phyloP scores from a whole-genome alignment of 805 yeast genomes.

The Gaillardinia entomophila region DNA sequence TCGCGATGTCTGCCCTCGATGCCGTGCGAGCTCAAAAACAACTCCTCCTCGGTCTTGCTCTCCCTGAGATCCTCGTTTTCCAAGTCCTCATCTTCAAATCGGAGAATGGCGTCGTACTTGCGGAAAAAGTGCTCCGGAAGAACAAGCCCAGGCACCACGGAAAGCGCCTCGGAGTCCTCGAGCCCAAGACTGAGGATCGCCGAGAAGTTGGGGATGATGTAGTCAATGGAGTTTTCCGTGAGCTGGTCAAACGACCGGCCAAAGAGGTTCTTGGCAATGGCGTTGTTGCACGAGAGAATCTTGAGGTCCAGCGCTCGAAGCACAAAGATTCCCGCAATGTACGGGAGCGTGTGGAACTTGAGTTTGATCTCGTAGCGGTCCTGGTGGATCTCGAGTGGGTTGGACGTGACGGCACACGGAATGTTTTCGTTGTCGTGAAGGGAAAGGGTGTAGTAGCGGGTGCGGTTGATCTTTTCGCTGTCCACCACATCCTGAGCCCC shows the following conservation, averaged over 20 bases:
- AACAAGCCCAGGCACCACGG: constrained; percentile 59
- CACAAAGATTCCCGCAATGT: constrained; percentile 81
- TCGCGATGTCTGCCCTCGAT: constrained; percentile 64
- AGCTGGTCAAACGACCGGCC: constrained; percentile 54
- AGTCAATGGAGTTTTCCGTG: constrained; percentile 40
- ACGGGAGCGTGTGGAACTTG: constrained; percentile 73
- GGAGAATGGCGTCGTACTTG: constrained; percentile 47
- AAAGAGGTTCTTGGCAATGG: constrained; percentile 72
- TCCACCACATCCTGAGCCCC: constrained; percentile 18
- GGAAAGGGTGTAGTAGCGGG: constrained; percentile 56
- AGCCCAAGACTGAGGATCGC: constrained; percentile 38
- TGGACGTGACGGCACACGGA: constrained; percentile 72
- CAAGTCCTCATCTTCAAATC: constrained; percentile 6
- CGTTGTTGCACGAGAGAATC: constrained; percentile 70
- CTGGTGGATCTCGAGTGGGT: constrained; percentile 45
- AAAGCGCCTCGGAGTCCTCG: constrained; percentile 14
- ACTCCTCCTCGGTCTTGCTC: constrained; percentile 37
- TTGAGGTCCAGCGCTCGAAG: constrained; percentile 46
- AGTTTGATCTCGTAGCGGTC: constrained; percentile 42
- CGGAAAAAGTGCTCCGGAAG: constrained; percentile 90
- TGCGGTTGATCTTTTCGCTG: constrained; percentile 39
- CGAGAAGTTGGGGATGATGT: constrained; percentile 59
- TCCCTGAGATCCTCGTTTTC: constrained; percentile 15
- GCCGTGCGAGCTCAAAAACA: constrained; percentile 60
- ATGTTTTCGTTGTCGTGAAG: constrained; percentile 42